Conservation (phyloP, 345 rosid species). For the Gossypium herbaceum region DNA sequence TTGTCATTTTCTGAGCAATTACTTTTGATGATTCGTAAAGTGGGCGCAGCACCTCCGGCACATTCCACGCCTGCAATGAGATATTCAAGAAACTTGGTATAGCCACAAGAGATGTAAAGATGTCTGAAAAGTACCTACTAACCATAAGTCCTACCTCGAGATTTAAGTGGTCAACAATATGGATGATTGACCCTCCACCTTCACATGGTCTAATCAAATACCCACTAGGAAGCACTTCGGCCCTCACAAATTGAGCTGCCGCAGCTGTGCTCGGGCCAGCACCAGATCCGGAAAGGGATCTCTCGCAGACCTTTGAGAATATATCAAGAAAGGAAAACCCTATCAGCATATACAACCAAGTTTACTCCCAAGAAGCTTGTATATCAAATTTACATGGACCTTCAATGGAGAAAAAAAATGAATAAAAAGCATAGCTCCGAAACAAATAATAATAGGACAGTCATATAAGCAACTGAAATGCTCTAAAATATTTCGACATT, state of each 20-base stretch:
- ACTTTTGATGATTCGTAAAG: conserved; percentile 92
- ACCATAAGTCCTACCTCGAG: conserved; percentile 56
- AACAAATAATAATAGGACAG: conserved; percentile 4
- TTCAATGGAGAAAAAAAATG: too few species aligned
- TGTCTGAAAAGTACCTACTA: neutral
- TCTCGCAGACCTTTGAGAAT: conserved; percentile 75
- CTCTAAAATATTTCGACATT: neutral
- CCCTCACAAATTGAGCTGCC: conserved; percentile 91
- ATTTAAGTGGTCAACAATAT: conserved; percentile 93
- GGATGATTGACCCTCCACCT: conserved; percentile 98
- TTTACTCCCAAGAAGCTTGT: too few species aligned
- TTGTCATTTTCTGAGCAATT: conserved; percentile 90
- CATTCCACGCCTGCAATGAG: conserved; percentile 83
- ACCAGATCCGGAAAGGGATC: conserved; percentile 96
- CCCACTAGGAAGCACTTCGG: conserved; percentile 95
- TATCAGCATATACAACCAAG: neutral
- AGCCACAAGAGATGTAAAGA: neutral
- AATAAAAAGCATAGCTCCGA: too few species aligned
- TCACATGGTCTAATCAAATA: conserved; percentile 94
- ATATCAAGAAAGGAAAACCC: neutral
- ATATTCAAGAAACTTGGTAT: neutral
- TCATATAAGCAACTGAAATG: neutral
- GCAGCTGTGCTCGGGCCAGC: conserved; percentile 78
- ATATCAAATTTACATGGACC: too few species aligned
- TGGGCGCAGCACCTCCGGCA: conserved; percentile 95